A percentile compares a stretch with the other conserved stretches of the same genome.
phyloP scores from a whole-genome alignment of 345 rosid species.

The Rhodamnia rubescens region DNA sequence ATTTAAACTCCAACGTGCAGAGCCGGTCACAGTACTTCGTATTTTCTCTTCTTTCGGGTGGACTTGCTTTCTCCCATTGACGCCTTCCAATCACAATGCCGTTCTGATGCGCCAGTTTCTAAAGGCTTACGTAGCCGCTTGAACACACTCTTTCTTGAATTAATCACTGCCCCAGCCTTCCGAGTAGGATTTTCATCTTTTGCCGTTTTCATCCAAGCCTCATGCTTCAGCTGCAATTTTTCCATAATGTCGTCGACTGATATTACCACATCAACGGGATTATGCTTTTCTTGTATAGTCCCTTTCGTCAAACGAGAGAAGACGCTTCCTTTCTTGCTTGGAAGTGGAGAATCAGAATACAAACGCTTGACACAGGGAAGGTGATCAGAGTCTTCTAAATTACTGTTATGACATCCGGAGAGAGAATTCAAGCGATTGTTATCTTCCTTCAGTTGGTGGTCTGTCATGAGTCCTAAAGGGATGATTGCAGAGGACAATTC shows the following conservation, averaged over 20 bases:
- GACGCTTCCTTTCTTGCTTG: neutral
- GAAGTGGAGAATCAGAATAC: conserved; percentile 2
- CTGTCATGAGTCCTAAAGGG: neutral
- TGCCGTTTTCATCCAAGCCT: neutral
- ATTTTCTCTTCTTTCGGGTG: neutral
- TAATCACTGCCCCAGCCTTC: neutral
- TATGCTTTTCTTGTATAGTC: neutral
- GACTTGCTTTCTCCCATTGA: neutral
- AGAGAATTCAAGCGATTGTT: neutral
- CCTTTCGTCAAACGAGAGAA: conserved; percentile 11
- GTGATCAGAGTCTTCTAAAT: neutral
- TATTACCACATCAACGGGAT: neutral
- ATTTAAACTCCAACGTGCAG: neutral
- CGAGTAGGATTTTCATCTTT: neutral
- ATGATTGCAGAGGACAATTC: neutral
- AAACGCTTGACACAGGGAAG: neutral
- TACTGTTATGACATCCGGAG: neutral
- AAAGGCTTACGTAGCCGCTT: neutral
- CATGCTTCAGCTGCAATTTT: conserved; percentile 11
- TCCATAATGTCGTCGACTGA: conserved; percentile 10
- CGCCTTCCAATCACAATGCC: neutral
- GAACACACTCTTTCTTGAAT: conserved; percentile 2
- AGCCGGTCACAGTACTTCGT: neutral
- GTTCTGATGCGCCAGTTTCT: neutral
- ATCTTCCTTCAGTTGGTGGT: neutral